Percentiles rank a stretch among this genome's conserved stretches.
Evolutionary conservation across 306 rosid species (phyloP).

Genomic region (Glycyrrhiza uralensis): DNA sequence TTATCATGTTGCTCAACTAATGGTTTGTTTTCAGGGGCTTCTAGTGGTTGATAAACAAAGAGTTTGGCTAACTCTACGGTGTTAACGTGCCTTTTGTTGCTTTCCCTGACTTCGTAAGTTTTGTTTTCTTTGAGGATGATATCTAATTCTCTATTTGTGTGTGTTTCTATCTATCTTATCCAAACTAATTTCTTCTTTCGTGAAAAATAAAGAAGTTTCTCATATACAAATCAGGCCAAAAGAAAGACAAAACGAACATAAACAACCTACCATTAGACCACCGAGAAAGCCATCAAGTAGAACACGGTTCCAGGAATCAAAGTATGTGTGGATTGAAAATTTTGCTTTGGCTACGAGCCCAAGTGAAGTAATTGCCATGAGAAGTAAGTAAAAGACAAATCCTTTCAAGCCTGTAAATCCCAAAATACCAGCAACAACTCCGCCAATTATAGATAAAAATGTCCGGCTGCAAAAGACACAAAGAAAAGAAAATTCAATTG

Average conservation of each 20-base stretch:
- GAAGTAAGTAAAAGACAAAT: slow-evolving; percentile 69
- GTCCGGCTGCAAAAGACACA: slow-evolving; percentile 74
- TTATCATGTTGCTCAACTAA: not conserved
- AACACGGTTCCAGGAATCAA: slow-evolving; percentile 68
- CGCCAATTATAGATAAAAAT: slow-evolving; percentile 87
- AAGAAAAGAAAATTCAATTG: not conserved
- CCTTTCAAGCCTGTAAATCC: slow-evolving; percentile 85
- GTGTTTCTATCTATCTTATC: not conserved
- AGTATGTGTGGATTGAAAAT: slow-evolving; percentile 63
- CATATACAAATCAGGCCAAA: not conserved
- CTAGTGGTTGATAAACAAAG: not conserved
- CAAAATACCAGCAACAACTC: slow-evolving; percentile 92
- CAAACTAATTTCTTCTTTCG: not conserved
- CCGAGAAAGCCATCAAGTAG: slow-evolving; percentile 69
- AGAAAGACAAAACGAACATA: slow-evolving; percentile 24
- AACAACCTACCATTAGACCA: slow-evolving; percentile 65
- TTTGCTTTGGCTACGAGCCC: slow-evolving; percentile 65
- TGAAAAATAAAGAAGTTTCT: not conserved
- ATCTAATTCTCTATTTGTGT: not conserved
- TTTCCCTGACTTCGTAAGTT: not conserved
- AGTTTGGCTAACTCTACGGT: not conserved
- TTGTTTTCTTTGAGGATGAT: not conserved
- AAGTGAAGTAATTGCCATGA: slow-evolving; percentile 73
- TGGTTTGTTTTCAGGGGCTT: not conserved
- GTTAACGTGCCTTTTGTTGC: not conserved